Percentiles rank a stretch among this genome's conserved stretches.
phyloP scores from a whole-genome alignment of 768 basidiomycete species.

The Pleurotus tuber-regium region DNA sequence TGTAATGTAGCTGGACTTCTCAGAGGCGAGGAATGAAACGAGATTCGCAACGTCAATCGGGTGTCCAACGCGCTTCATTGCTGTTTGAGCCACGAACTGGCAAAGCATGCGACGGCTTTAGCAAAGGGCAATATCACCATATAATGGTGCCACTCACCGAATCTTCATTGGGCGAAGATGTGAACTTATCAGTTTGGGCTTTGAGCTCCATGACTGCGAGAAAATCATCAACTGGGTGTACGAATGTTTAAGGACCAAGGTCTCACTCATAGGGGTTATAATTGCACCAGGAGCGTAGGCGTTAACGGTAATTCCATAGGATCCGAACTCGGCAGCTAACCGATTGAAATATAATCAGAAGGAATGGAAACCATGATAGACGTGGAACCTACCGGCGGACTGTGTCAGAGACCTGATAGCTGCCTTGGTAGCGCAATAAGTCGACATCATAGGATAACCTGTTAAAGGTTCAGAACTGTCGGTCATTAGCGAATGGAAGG shows the following conservation, averaged over 20 bases:
- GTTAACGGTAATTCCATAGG: conserved; percentile 30
- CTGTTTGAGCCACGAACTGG: conserved; percentile 13
- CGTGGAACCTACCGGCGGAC: conserved; percentile 3
- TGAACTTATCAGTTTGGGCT: neutral
- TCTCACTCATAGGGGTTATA: conserved; percentile 23
- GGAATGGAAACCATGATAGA: neutral
- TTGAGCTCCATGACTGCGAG: conserved; percentile 1
- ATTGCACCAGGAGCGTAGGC: conserved; percentile 30
- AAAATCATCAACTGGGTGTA: neutral
- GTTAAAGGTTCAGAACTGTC: neutral
- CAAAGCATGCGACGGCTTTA: conserved; percentile 5
- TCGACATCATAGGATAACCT: neutral
- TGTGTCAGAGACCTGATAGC: conserved; percentile 12
- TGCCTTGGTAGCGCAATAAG: conserved; percentile 15
- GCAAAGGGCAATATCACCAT: neutral
- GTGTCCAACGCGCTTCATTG: conserved; percentile 14
- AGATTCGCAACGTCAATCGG: conserved; percentile 33
- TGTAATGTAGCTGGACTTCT: conserved; percentile 31
- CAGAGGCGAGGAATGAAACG: conserved; percentile 33
- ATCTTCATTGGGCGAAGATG: neutral
- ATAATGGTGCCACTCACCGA: neutral
- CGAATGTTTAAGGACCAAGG: neutral
- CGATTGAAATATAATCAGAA: no score
- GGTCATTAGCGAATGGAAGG: neutral
- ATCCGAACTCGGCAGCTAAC: conserved; percentile 22